Base-by-base conservation (phyloP, 2,329 filamentous ascomycete genomes). In the Chaetomiaceae sp. region DNA sequence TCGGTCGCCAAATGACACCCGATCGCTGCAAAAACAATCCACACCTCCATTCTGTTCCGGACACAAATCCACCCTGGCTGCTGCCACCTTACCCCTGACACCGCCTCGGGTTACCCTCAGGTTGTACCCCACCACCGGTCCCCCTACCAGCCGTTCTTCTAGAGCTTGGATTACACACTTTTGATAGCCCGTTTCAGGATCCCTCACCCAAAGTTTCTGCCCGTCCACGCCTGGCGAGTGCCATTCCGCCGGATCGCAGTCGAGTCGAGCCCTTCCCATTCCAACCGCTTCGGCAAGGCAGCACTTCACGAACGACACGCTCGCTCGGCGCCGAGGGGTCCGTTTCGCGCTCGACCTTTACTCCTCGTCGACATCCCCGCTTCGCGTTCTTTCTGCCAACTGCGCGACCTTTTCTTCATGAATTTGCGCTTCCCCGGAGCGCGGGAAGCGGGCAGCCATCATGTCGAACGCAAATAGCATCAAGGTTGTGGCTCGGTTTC, bases 401-500 rank as follows among this genome's bases (percentile, higher is more conserved):
- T 48, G 48, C 44, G 41, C 51, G 21, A 23, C 18, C 37, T 36
- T 51, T 49, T 37, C 53, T 61, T 64, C 60, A 62, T 65, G 63
- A 64, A 36, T 62, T 51, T 58, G 58, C 62, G 60, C 62, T 60
- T 55, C 61, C 55, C 53, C 32, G 47, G 48, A 59, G 63, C 61
- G 61, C 61, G 57, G 59, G 57, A 60, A 62, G 60, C 55, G 56
- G 59, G 61, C 58, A 64, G 64, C 64, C 73, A 72, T 63, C 69
- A 80, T 79, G 77, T 81, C 79, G 69, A 74, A 75, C 71, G 74
- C 75, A 64, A 82, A 84, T 68, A 84, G 77, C 67, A 86, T 87
- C 77, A 86, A 81, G 89, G 94, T 99, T 71, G 91, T 99, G 71
- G 92, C 92, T 77, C 89, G 94, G 67, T 99, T 99, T 75, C 85